A percentile compares a stretch with the other conserved stretches of the same genome.
phyloP scores from a whole-genome alignment of 495 filamentous ascomycete species.

The Lophium mytilinum region DNA sequence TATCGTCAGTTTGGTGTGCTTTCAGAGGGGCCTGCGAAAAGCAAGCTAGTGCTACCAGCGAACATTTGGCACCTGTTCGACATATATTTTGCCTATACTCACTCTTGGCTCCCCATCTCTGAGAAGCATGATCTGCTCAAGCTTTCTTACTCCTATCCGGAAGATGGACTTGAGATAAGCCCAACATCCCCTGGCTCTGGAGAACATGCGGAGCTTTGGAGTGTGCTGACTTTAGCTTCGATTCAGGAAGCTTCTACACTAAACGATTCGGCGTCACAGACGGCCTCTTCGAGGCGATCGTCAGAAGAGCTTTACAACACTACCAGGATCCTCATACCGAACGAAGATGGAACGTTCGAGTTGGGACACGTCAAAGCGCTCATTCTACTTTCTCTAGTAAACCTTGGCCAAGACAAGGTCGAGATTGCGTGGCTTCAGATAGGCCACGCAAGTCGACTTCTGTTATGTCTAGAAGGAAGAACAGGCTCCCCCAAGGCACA shows the following conservation, averaged over 20 bases:
- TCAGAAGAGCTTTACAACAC: slow-evolving; percentile 46
- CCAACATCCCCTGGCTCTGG: slow-evolving; percentile 35
- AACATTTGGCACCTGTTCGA: slow-evolving; percentile 60
- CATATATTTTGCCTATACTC: slow-evolving; percentile 63
- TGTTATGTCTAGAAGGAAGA: slow-evolving; percentile 42
- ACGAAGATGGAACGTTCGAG: slow-evolving; percentile 49
- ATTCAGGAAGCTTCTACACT: slow-evolving; percentile 26
- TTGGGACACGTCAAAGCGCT: slow-evolving; percentile 58
- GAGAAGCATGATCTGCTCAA: slow-evolving; percentile 60
- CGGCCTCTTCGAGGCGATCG: background rate
- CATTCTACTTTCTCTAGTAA: slow-evolving; percentile 51
- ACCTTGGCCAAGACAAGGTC: slow-evolving; percentile 48
- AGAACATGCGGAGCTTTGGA: slow-evolving; percentile 58
- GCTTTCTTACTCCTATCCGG: slow-evolving; percentile 43
- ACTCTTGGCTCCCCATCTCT: slow-evolving; percentile 64
- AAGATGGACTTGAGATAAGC: slow-evolving; percentile 22
- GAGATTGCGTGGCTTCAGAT: slow-evolving; percentile 53
- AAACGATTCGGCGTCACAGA: background rate
- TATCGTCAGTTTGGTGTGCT: background rate
- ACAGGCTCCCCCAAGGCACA: background rate
- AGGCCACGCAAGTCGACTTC: slow-evolving; percentile 53
- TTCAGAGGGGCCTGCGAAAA: slow-evolving; percentile 3
- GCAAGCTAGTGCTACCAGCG: slow-evolving; percentile 39
- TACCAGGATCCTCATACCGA: slow-evolving; percentile 52
- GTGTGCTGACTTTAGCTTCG: slow-evolving; percentile 50